These are phyloP conservation scores for Oldenlandia corymbosa DNA, from an alignment of 257 asterid species.

Conservation along the genomic window DNA sequence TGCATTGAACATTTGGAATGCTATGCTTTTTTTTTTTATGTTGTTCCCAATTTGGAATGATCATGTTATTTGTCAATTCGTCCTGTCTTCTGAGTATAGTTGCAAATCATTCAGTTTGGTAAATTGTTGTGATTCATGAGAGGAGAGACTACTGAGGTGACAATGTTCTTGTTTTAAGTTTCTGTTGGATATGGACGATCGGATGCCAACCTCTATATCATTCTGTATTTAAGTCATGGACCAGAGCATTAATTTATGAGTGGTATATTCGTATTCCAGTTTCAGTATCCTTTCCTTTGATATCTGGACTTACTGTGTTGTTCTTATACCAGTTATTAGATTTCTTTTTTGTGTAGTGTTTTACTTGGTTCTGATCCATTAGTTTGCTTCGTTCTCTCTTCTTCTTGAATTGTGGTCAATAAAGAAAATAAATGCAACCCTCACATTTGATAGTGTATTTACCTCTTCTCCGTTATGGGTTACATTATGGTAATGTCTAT, in stretches of 20 bases:
- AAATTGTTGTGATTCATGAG: neutral
- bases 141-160: neutral
- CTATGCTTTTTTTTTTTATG: no score
- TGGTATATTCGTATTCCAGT: neutral
- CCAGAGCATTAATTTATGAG: neutral
- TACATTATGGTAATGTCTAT: neutral
- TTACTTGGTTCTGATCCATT: slow-evolving; percentile 3
- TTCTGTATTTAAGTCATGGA: neutral
- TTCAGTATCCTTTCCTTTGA: neutral
- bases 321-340: slow-evolving; percentile 3
- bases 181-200: neutral
- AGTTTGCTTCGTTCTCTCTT: neutral
- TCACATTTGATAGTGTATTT: neutral
- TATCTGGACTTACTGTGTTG: neutral
- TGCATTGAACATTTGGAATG: neutral
- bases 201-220: neutral
- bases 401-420: neutral
- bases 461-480: neutral
- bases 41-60: no score
- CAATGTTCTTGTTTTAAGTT: neutral
- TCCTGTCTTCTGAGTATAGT: neutral
- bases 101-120: neutral
- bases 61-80: no score
- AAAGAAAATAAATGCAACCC: neutral
- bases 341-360: neutral